Base-by-base conservation (phyloP, 2,329 filamentous ascomycete genomes). In the Fusarium denticulatum region DNA sequence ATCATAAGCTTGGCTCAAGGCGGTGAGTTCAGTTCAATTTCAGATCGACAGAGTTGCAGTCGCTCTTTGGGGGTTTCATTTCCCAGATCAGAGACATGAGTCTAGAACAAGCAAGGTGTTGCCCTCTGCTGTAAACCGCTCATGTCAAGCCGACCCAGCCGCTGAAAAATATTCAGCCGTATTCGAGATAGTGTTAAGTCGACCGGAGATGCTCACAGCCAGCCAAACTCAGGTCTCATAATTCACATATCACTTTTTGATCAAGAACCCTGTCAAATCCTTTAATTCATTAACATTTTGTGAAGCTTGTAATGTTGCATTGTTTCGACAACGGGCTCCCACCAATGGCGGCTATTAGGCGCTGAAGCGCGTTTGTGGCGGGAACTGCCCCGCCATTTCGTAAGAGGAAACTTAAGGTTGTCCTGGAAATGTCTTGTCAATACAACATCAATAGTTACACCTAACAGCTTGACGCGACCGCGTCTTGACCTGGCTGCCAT, bases 401-500 rank as follows among this genome's bases (percentile, higher is more conserved):
- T 40, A 61, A 26, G 36, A n/a, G 34, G 34, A 46, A 45, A 69
- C 65, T 53, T 30, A 34, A 46, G 50, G 64, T 47, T 47, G 62
- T 60, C 63, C 61, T 65, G 50, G 67, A 63, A 64, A 69, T 67
- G 55, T 36, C 56, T 67, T 60, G 50, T 72, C 60, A 55, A 63
- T 60, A 59, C 69, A 71, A 68, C 67, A 67, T 71, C 55, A 64
- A 70, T 60, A 65, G 45, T 37, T 61, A 45, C 62, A 71, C 50
- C 55, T 53, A 64, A 61, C 47, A 71, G 47, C 55, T 37, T 65
- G 69, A 74, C 73, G 59, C 63, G 63, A 72, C 53, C 67, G 53
- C 63, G 71, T 64, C 45, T 60, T 62, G 42, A 73, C 50, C 46
- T 39, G 73, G 26, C 82, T 71, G 53, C 60, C 64, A 92, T 92